Evolutionary conservation across 805 yeast species (phyloP).

Genomic region (Suhomyces tanzawaensis): DNA sequence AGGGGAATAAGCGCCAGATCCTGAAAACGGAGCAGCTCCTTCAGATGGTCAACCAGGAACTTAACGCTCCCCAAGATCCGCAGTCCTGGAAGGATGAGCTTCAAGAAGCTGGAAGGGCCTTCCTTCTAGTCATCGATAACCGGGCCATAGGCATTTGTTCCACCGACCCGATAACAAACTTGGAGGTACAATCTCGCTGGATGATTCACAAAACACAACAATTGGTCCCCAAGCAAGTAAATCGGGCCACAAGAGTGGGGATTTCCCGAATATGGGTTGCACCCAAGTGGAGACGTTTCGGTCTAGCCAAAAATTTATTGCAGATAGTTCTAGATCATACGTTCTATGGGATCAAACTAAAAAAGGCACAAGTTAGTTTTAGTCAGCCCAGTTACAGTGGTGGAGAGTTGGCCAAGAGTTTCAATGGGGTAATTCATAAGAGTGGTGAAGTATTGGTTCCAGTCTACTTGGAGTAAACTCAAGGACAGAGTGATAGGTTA

Average conservation of each 20-base stretch:
- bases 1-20: constrained; percentile 11
- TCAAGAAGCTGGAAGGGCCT: constrained; percentile 33
- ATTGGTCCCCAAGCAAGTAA: constrained; percentile 44
- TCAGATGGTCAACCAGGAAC: constrained; percentile 54
- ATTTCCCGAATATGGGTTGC: constrained; percentile 46
- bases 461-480: constrained; percentile 39
- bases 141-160: constrained; percentile 57
- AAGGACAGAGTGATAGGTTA: no score
- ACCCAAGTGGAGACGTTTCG: constrained; percentile 45
- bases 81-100: constrained; percentile 26
- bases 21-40: constrained; percentile 34
- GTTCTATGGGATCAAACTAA: constrained; percentile 48
- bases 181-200: constrained; percentile 49
- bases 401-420: constrained; percentile 52
- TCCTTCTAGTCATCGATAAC: constrained; percentile 44
- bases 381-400: constrained; percentile 73
- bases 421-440: constrained; percentile 55
- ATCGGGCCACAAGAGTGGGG: constrained; percentile 35
- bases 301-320: constrained; percentile 49
- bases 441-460: constrained; percentile 51
- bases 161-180: constrained; percentile 41
- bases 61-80: constrained; percentile 51
- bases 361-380: constrained; percentile 53
- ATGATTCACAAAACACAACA: constrained; percentile 53
- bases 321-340: constrained; percentile 42